phyloP scores from a whole-genome alignment of 345 rosid genomes.

The Boechera stricta region DNA sequence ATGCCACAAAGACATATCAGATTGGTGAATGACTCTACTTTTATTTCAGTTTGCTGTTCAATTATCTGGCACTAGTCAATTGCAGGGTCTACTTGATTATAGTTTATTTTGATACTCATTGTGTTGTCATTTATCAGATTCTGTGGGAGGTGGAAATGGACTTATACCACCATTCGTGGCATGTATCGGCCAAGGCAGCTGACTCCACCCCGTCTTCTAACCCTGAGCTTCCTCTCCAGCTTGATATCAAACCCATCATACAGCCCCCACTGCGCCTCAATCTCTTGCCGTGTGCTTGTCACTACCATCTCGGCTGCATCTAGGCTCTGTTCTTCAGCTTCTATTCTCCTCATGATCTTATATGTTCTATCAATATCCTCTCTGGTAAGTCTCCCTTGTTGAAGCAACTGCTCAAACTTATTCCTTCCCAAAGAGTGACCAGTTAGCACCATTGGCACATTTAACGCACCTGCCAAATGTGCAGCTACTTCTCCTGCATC shows the following conservation, averaged over 20 bases:
- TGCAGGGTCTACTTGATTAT: constrained; percentile 19
- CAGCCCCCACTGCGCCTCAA: constrained; percentile 98
- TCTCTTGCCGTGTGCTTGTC: constrained; percentile 95
- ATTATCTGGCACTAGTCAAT: background rate
- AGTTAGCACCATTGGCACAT: constrained; percentile 97
- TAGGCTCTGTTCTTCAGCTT: constrained; percentile 90
- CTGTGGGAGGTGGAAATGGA: constrained; percentile 5
- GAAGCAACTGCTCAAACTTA: constrained; percentile 93
- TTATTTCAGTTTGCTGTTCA: background rate
- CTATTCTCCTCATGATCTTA: constrained; percentile 94
- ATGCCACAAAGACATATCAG: constrained; percentile 49
- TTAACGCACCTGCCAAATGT: constrained; percentile 86
- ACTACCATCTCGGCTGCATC: constrained; percentile 97
- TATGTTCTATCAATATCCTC: constrained; percentile 90
- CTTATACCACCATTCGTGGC: constrained; percentile 72
- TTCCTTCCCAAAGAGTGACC: constrained; percentile 98
- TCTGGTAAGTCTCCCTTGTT: constrained; percentile 85
- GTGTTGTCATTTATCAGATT: constrained; percentile 26
- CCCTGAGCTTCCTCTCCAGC: constrained; percentile 88
- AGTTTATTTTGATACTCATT: background rate
- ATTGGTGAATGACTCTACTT: constrained; percentile 26
- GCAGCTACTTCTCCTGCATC: constrained; percentile 98
- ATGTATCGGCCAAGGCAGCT: constrained; percentile 90
- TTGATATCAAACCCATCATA: constrained; percentile 97
- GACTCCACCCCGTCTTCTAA: constrained; percentile 88